Base-by-base conservation (phyloP, 768 basidiomycete genomes). In the Podaxis mareebaensis region DNA sequence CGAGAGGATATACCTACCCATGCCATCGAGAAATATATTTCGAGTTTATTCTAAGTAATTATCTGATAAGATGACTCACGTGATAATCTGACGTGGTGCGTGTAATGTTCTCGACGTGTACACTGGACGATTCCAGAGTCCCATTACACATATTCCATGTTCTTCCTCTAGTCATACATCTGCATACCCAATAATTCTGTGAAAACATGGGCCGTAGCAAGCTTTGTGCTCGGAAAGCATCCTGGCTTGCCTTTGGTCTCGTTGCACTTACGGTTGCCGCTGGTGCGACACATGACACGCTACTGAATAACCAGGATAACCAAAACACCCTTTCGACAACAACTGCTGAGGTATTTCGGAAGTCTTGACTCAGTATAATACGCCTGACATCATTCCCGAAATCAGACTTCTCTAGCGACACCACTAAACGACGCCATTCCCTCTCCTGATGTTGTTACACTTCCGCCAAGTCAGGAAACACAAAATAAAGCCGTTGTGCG, bases 231-330 rank as follows among this genome's bases (percentile, higher is more conserved):
- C 71, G 78, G 67, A 83, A 82, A 68, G 83, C 83, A 52, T 76
- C 80, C 53, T 88, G 87, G 86, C 72, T 88, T 51, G 84, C 85
- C 54, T 85, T 87, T 73, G 84, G 83, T 61, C 78, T 88, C 66
- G 75, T 86, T 67, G 82, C 82, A 60, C 71, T 87, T 24, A 74
- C 81, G 44, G 78, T 76, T 28, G 71, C 80, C 49, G 75, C 81
- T 59, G 78, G 79, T 38, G 78, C 82, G 58, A 80, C 81, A 54
- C 80, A 79, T 60, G 75, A 76, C 53, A 65, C 72, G 58, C 51
- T 64, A 61, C 72, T 73, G 17, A 20, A 63, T 26, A 17, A 46
- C 12, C 78, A 78, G 55, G 70, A 72, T 26, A 17, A 46, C 12
- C 78, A 78, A 52, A 69, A 72, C 58, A 58, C 72, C 57, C 46